Evolutionary conservation across 345 rosid species (phyloP).

Genomic region (Anastatica hierochuntica): DNA sequence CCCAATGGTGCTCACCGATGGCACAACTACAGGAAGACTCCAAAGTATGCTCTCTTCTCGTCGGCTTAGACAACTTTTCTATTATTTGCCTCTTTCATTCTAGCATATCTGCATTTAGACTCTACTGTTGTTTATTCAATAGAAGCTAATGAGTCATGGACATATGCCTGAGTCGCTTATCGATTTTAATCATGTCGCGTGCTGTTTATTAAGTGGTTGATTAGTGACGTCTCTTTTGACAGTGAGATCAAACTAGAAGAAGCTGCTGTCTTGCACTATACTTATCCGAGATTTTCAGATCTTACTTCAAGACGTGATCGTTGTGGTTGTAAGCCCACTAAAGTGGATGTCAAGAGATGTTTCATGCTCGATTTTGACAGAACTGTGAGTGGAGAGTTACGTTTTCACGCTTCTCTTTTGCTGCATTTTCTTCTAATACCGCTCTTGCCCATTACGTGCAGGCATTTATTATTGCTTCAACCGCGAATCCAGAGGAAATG

Average conservation of each 20-base stretch:
- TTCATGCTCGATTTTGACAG: conserved; percentile 96
- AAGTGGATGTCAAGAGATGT: conserved; percentile 91
- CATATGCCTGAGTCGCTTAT: too few species aligned
- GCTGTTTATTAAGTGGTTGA: too few species aligned
- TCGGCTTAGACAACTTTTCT: too few species aligned
- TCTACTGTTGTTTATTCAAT: too few species aligned
- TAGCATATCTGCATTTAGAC: too few species aligned
- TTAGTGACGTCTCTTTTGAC: conserved; percentile 10
- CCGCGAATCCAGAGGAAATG: conserved; percentile 89
- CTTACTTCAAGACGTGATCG: conserved; percentile 94
- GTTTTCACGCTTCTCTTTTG: neutral
- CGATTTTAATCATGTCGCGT: too few species aligned
- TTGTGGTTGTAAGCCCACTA: conserved; percentile 98
- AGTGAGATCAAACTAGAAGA: conserved; percentile 84
- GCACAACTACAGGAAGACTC: conserved; percentile 83
- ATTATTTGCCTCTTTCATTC: too few species aligned
- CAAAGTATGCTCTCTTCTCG: conserved; percentile 54
- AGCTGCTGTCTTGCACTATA: conserved; percentile 83
- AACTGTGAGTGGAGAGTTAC: conserved; percentile 50
- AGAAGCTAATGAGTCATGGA: too few species aligned
- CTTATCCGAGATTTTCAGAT: conserved; percentile 86
- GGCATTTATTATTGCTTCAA: conserved; percentile 99
- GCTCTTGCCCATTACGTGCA: conserved; percentile 24
- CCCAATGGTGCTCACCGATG: conserved; percentile 99
- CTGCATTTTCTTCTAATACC: neutral